Percentiles rank a stretch among this genome's conserved stretches.
Conservation (phyloP, 768 basidiomycete species). For the Lentinula sp. region DNA sequence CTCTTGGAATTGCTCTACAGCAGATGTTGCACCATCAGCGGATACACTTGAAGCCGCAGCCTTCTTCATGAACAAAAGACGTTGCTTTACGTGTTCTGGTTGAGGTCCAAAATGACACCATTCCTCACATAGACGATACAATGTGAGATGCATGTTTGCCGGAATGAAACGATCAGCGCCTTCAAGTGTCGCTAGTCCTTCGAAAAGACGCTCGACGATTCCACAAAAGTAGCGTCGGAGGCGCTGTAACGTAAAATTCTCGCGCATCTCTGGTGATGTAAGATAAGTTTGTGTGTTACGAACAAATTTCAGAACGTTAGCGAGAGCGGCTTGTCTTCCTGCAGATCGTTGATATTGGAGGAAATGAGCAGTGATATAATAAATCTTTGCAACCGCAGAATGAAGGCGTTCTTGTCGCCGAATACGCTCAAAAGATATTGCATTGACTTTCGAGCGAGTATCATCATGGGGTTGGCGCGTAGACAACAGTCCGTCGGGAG, state of each 20-base stretch:
- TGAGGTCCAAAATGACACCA: slow-evolving; percentile 88
- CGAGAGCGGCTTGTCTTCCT: slow-evolving; percentile 65
- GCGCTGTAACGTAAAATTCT: slow-evolving; percentile 72
- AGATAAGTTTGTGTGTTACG: slow-evolving; percentile 77
- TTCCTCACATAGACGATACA: slow-evolving; percentile 86
- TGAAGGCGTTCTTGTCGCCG: slow-evolving; percentile 75
- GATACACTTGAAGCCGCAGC: slow-evolving; percentile 53
- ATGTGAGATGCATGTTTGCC: slow-evolving; percentile 64
- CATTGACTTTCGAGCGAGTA: slow-evolving; percentile 39
- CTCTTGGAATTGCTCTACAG: slow-evolving; percentile 54
- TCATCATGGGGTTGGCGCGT: slow-evolving; percentile 67
- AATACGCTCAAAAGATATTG: slow-evolving; percentile 45
- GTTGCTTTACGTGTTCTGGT: slow-evolving; percentile 64
- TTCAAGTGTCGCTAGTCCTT: slow-evolving; percentile 62
- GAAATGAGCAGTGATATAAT: slow-evolving; percentile 76
- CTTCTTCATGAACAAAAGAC: slow-evolving; percentile 66
- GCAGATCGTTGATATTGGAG: slow-evolving; percentile 65
- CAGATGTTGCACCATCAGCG: slow-evolving; percentile 42
- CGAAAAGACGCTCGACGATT: slow-evolving; percentile 80
- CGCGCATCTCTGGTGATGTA: slow-evolving; percentile 62
- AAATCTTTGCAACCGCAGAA: slow-evolving; percentile 85
- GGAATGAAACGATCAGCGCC: slow-evolving; percentile 77
- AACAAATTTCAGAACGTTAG: slow-evolving; percentile 82
- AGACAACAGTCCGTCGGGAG: slow-evolving; percentile 30
- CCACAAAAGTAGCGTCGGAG: slow-evolving; percentile 90